A percentile compares a stretch with the other conserved stretches of the same genome.
phyloP scores from a whole-genome alignment of 2,329 filamentous ascomycete species.

The Didymella sp. region DNA sequence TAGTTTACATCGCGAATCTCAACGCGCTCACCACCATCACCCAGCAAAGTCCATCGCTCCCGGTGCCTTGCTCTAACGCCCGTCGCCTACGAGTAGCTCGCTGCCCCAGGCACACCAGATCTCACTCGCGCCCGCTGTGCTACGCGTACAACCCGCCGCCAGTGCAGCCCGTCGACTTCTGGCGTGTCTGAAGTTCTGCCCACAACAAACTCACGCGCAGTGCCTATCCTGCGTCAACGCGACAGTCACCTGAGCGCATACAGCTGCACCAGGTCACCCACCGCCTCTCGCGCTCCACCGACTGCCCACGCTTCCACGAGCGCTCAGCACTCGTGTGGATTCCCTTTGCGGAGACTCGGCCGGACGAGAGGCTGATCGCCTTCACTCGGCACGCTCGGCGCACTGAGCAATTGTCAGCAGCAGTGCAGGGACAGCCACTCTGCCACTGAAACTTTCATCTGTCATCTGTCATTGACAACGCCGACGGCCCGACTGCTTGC shows the following conservation, averaged over 20 bases:
- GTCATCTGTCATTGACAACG: slow-evolving; percentile 31
- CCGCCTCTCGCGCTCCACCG: slow-evolving; percentile 18
- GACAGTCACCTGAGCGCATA: slow-evolving; percentile 31
- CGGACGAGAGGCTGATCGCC: slow-evolving; percentile 44
- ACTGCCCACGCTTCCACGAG: slow-evolving; percentile 8
- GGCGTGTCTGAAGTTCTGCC: slow-evolving; percentile 29
- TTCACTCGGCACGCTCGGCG: slow-evolving; percentile 46
- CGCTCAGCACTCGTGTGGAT: slow-evolving; percentile 16
- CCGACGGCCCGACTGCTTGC: slow-evolving; percentile 44
- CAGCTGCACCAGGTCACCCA: slow-evolving; percentile 24
- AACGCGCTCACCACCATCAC: slow-evolving; percentile 34
- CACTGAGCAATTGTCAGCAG: slow-evolving; percentile 34
- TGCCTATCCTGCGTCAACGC: slow-evolving; percentile 17
- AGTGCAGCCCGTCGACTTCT: slow-evolving; percentile 26
- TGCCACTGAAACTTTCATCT: slow-evolving; percentile 29
- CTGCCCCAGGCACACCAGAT: slow-evolving; percentile 30
- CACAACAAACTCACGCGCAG: slow-evolving; percentile 20
- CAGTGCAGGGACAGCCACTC: slow-evolving; percentile 35
- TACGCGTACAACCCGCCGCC: slow-evolving; percentile 43
- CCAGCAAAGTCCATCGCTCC: slow-evolving; percentile 24
- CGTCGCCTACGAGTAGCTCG: slow-evolving; percentile 31
- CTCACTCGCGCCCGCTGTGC: slow-evolving; percentile 34
- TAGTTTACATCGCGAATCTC: slow-evolving; percentile 50
- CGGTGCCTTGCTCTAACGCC: slow-evolving; percentile 40
- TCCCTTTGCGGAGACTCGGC: slow-evolving; percentile 37